Percentiles rank a stretch among this genome's conserved stretches.
These are phyloP conservation scores for Heimioporus retisporus DNA, from an alignment of 1,284 basidiomycete genomes.

Conservation along the genomic window DNA sequence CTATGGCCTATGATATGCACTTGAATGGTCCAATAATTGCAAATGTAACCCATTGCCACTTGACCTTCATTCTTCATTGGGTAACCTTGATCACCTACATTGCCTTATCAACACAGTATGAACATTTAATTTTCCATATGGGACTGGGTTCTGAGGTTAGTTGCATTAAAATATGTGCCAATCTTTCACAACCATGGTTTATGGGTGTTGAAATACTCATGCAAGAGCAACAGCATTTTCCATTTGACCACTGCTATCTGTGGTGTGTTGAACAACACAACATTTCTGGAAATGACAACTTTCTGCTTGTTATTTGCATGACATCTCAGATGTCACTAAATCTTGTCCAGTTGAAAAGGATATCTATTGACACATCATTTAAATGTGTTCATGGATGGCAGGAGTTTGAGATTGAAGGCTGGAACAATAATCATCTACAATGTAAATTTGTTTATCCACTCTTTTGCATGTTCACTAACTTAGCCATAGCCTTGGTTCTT, in stretches of 20 bases:
- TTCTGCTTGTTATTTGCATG: slow-evolving; percentile 20
- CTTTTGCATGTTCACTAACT: neutral
- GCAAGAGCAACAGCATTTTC: too few relatives aligned
- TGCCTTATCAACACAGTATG: too few relatives aligned
- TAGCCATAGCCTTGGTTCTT: slow-evolving; percentile 6
- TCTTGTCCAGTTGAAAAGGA: neutral
- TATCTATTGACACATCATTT: slow-evolving; percentile 24
- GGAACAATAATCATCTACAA: slow-evolving; percentile 7
- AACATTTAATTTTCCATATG: too few relatives aligned
- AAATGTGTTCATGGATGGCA: slow-evolving; percentile 16
- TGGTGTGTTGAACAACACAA: slow-evolving; percentile 14
- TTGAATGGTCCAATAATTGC: too few relatives aligned
- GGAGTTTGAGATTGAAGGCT: slow-evolving; percentile 20
- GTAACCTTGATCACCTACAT: too few relatives aligned
- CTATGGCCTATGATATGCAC: too few relatives aligned
- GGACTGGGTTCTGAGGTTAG: too few relatives aligned
- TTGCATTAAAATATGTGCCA: too few relatives aligned
- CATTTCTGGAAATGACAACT: rapidly evolving
- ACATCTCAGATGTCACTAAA: neutral
- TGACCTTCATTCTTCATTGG: too few relatives aligned
- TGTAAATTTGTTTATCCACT: neutral
- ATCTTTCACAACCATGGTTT: too few relatives aligned
- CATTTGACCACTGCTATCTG: slow-evolving; percentile 20
- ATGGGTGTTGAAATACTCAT: too few relatives aligned
- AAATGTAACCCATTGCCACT: too few relatives aligned